These are phyloP conservation scores for Hyaloperonospora arabidopsidis DNA, from an alignment of 352 stramenopile genomes.

Conservation along the genomic window DNA sequence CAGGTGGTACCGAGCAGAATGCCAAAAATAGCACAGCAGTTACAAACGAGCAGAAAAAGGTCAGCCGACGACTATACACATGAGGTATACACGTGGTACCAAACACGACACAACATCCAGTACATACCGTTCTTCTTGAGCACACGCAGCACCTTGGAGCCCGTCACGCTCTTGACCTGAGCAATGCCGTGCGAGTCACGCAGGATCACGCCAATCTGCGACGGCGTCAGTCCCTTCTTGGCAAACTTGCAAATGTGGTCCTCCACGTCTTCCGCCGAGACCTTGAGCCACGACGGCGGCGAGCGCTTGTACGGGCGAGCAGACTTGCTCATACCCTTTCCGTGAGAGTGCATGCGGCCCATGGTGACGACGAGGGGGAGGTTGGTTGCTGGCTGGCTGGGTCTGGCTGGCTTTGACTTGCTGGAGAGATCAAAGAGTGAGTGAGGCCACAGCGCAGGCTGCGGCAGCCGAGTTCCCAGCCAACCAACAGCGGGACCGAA, in stretches of 20 bases:
- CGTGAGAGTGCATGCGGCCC: constrained; percentile 97
- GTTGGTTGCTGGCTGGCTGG: constrained; percentile 1
- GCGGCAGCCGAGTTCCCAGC: constrained; percentile 12
- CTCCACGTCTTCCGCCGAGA: constrained; percentile 93
- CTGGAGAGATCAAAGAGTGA: constrained; percentile 70
- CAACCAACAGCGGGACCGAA: constrained; percentile 24
- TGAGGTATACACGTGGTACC: not conserved
- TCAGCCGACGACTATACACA: not conserved
- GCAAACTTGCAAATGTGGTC: constrained; percentile 99
- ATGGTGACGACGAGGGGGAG: constrained; percentile 58
- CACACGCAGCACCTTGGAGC: constrained; percentile 98
- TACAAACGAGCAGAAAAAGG: not conserved
- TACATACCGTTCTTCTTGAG: constrained; percentile 98
- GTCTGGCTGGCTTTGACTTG: constrained; percentile 33
- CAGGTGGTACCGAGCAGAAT: constrained; percentile 77
- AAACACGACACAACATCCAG: not conserved
- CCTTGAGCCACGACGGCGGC: constrained; percentile 97
- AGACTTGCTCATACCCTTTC: constrained; percentile 99
- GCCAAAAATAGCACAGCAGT: constrained; percentile 1
- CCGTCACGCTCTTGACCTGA: constrained; percentile 97
- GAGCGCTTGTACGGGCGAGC: constrained; percentile 98
- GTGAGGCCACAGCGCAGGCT: no score
- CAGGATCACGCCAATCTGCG: constrained; percentile 99
- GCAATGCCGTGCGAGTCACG: constrained; percentile 99
- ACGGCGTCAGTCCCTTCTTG: constrained; percentile 96